Conservation (phyloP, 345 rosid species). For the Combretum micranthum region DNA sequence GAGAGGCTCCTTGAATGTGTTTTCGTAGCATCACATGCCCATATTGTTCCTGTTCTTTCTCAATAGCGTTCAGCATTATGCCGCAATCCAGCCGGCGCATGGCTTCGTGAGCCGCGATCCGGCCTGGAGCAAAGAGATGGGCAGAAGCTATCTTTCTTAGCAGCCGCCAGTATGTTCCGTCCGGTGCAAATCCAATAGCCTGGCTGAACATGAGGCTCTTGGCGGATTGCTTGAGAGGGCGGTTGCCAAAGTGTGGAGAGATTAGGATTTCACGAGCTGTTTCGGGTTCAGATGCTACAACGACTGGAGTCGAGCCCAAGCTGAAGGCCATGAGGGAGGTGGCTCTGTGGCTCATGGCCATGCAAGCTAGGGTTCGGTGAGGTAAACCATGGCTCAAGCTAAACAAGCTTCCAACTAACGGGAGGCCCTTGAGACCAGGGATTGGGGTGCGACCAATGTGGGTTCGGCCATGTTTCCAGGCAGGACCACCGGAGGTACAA, state of each 20-base stretch:
- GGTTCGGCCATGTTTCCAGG: constrained; percentile 42
- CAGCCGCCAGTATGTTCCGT: constrained; percentile 44
- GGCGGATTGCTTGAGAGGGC: constrained; percentile 40
- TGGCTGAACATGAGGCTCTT: constrained; percentile 42
- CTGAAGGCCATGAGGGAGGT: constrained; percentile 51
- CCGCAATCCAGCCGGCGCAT: constrained; percentile 31
- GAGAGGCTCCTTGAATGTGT: constrained; percentile 41
- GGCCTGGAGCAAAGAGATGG: constrained; percentile 35
- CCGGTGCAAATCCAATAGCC: constrained; percentile 54
- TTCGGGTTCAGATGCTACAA: constrained; percentile 34
- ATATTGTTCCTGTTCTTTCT: constrained; percentile 14
- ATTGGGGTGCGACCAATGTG: constrained; percentile 28
- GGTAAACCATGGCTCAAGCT: constrained; percentile 29
- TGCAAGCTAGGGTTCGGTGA: constrained; percentile 35
- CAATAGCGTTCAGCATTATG: constrained; percentile 19
- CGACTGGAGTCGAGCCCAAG: constrained; percentile 36
- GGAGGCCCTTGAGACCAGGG: constrained; percentile 39
- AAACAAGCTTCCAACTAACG: constrained; percentile 36
- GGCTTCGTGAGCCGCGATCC: constrained; percentile 38
- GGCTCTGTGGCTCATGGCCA: constrained; percentile 20
- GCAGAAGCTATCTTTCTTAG: constrained; percentile 36
- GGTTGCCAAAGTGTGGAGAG: constrained; percentile 30
- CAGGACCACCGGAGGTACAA: constrained; percentile 28
- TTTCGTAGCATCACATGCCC: constrained; percentile 26
- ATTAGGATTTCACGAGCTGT: constrained; percentile 37